Evolutionary conservation across 345 rosid genomes (phyloP).

Genomic region (Sapria himalayana): DNA sequence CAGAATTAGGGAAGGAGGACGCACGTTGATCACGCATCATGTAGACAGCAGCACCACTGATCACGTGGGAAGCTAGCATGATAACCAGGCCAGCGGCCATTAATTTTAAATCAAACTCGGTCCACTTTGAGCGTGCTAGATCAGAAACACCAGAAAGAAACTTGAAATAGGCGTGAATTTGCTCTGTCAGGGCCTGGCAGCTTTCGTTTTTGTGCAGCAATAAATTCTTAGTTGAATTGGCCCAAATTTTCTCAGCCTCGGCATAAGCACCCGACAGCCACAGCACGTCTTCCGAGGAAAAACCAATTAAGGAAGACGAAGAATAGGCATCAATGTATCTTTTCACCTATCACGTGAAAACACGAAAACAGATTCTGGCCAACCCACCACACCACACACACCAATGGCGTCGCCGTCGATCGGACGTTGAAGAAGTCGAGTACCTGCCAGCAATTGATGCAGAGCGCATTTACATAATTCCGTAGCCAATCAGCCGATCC

Average conservation of each 20-base stretch:
- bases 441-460: constrained; percentile 95
- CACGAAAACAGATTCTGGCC: not conserved
- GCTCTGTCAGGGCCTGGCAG: constrained; percentile 20
- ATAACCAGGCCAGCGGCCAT: constrained; percentile 60
- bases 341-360: constrained; percentile 39
- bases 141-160: constrained; percentile 58
- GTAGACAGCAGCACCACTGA: constrained; percentile 24
- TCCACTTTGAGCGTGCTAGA: constrained; percentile 89
- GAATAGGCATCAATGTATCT: constrained; percentile 78
- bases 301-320: constrained; percentile 79
- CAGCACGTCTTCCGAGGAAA: constrained; percentile 59
- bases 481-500: constrained; percentile 30
- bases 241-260: constrained; percentile 37
- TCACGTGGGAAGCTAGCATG: constrained; percentile 33
- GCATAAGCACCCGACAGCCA: constrained; percentile 38
- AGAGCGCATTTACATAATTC: constrained; percentile 47
- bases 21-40: constrained; percentile 13
- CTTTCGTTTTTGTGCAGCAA: constrained; percentile 15
- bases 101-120: constrained; percentile 62
- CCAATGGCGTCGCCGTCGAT: not conserved
- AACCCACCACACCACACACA: not conserved
- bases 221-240: constrained; percentile 15
- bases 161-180: constrained; percentile 30
- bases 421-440: not conserved
- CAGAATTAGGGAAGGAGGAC: constrained; percentile 11